These are phyloP conservation scores for Chenopodium album DNA, from an alignment of 148 eudicot species.

Conservation along the genomic window DNA sequence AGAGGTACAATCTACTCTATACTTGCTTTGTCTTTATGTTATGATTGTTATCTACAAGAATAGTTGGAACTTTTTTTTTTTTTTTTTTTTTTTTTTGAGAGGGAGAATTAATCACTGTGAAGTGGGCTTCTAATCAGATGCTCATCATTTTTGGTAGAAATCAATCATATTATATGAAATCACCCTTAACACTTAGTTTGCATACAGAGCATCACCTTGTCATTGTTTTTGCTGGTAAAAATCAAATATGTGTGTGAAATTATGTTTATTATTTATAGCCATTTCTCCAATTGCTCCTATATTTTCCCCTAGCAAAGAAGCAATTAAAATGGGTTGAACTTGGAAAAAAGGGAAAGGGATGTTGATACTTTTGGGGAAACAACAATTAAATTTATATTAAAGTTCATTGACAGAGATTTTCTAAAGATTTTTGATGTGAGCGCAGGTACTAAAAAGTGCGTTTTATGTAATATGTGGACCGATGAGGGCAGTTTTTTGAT, in stretches of 20 bases:
- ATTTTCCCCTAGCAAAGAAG: neutral
- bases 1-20: slow-evolving; percentile 50
- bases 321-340: neutral
- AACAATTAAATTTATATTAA: neutral
- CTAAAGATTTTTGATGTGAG: neutral
- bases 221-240: neutral
- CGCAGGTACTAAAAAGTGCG: neutral
- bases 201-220: neutral
- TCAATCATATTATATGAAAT: no score
- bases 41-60: neutral
- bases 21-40: neutral
- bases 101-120: neutral
- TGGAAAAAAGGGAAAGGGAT: neutral
- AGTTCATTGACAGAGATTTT: neutral
- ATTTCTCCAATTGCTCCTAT: neutral
- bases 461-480: neutral
- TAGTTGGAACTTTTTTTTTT: no score
- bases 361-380: neutral
- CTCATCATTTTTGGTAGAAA: neutral
- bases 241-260: neutral
- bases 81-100: no score
- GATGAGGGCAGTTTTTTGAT: neutral
- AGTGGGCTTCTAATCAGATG: neutral
- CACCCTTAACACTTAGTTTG: neutral
- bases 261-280: neutral